A percentile compares a stretch with the other conserved stretches of the same genome.
Evolutionary conservation across 371 early-diverging fungal genomes (phyloP).

Genomic region (Basidiobolus meristosporus): DNA sequence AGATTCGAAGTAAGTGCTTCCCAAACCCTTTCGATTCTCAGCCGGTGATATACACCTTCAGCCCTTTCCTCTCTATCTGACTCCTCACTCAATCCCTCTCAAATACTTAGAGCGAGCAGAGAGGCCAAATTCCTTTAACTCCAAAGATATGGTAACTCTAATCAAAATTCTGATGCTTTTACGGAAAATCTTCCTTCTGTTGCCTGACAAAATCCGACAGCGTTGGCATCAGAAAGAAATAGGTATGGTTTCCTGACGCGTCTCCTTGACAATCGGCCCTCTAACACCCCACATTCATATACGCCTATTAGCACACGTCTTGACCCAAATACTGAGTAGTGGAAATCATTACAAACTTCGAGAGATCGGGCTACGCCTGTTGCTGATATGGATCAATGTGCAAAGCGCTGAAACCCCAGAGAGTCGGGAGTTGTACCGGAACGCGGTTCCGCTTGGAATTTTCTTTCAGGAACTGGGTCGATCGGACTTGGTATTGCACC

Average conservation of each 20-base stretch:
- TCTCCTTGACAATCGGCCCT: too few relatives aligned
- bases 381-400: slow-evolving; percentile 48
- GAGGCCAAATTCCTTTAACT: slow-evolving; percentile 21
- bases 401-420: slow-evolving; percentile 3
- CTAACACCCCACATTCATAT: too few relatives aligned
- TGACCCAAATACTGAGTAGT: not conserved
- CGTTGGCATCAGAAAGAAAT: slow-evolving; percentile 54
- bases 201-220: slow-evolving; percentile 41
- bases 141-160: slow-evolving; percentile 43
- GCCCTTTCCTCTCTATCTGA: too few relatives aligned
- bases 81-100: too few relatives aligned
- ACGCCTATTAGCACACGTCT: not conserved
- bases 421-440: not conserved
- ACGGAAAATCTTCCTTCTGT: slow-evolving; percentile 40
- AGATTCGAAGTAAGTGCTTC: slow-evolving; percentile 51
- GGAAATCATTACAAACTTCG: slow-evolving; percentile 22
- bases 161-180: slow-evolving; percentile 39
- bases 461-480: not conserved
- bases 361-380: slow-evolving; percentile 46
- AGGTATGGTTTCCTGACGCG: slow-evolving; percentile 19
- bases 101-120: slow-evolving; percentile 13
- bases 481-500: too few relatives aligned
- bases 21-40: too few relatives aligned
- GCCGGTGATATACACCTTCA: too few relatives aligned
- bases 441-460: not conserved